Evolutionary conservation across 2,329 filamentous ascomycete species (phyloP), one percentile per base, ranked within the genome.

Genomic region (Stagonosporopsis vannaccii): DNA sequence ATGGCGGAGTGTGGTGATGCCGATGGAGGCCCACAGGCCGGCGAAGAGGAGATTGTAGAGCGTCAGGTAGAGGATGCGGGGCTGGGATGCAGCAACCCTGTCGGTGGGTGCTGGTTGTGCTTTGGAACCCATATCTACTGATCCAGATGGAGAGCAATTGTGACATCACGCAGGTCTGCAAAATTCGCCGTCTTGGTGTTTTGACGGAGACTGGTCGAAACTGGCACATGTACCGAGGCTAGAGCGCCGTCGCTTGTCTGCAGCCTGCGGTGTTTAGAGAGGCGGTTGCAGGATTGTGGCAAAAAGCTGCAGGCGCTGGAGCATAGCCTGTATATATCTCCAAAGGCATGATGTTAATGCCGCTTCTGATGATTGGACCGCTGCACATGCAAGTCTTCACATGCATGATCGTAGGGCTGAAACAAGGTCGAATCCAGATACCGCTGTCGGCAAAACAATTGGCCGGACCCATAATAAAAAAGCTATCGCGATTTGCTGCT

Each of bases 31-130:
- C 67, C 67, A 70, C 9, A 70, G 54, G 1, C 54, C 30, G 7
- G 62, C 57, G 37, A 68, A 68, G 11, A 69, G 17, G 17, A 59
- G 9, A 46, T 70, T 70, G 54, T 65, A 69, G 7, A 44, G 26
- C 1, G 67, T 70, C 5, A 70, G 55, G 52, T 70, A 70, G 1
- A 58, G 25, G 2, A 45, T 59, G 19, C 56, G 59, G 17, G 53
- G 41, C 15, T 51, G 53, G 2, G 33, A 19, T 23, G 23, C 6
- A 32, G 20, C 1, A 7, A 6, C 8, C 11, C 26, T 11, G 9
- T 28, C n/a, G 1, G 3, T 4, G 25, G 20, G 33, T 6, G 19
- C 4, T 0, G 32, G 7, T 6, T 40, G 25, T 19, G n/a, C 22
- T 8, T 19, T 12, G 12, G 2, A 9, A 23, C 12, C 22, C 51